A percentile compares a stretch with the other conserved stretches of the same genome.
Conservation (phyloP, 495 filamentous ascomycete genomes). For the Penicillium tannophilum region DNA sequence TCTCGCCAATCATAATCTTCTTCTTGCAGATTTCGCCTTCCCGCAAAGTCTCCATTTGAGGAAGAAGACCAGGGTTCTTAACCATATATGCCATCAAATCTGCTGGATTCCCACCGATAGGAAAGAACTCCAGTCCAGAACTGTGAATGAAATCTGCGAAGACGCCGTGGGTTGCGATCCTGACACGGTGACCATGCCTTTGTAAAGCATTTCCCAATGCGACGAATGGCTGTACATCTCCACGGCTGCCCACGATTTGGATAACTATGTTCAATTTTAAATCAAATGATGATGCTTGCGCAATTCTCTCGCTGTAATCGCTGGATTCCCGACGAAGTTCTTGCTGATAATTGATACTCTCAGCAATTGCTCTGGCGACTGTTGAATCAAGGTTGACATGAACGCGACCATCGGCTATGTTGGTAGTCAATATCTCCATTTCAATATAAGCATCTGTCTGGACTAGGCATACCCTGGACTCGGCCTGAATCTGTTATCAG, state of each 20-base stretch:
- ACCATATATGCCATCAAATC: slow-evolving; percentile 66
- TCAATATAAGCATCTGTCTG: not conserved
- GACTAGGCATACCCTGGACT: not conserved
- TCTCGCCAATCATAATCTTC: slow-evolving; percentile 55
- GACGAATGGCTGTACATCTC: slow-evolving; percentile 58
- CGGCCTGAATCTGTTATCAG: slow-evolving; percentile 2
- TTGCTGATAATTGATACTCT: slow-evolving; percentile 16
- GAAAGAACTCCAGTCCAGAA: slow-evolving; percentile 63
- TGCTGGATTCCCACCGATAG: slow-evolving; percentile 63
- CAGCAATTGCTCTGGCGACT: slow-evolving; percentile 20
- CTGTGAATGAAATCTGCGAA: slow-evolving; percentile 60
- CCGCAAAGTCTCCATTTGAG: slow-evolving; percentile 46
- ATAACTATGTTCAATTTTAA: slow-evolving; percentile 52
- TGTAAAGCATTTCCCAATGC: slow-evolving; percentile 54
- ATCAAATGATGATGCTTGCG: slow-evolving; percentile 5
- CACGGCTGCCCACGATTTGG: slow-evolving; percentile 55
- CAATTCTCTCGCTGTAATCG: slow-evolving; percentile 10
- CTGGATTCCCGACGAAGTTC: not conserved
- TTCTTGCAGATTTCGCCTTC: slow-evolving; percentile 49
- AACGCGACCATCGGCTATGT: slow-evolving; percentile 30
- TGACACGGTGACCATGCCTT: slow-evolving; percentile 53
- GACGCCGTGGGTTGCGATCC: slow-evolving; percentile 62
- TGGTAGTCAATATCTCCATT: not conserved
- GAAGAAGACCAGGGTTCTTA: slow-evolving; percentile 56
- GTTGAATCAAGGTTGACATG: slow-evolving; percentile 30